phyloP scores from a whole-genome alignment of 1,139 yeast genomes.

The Ashbya aceris region DNA sequence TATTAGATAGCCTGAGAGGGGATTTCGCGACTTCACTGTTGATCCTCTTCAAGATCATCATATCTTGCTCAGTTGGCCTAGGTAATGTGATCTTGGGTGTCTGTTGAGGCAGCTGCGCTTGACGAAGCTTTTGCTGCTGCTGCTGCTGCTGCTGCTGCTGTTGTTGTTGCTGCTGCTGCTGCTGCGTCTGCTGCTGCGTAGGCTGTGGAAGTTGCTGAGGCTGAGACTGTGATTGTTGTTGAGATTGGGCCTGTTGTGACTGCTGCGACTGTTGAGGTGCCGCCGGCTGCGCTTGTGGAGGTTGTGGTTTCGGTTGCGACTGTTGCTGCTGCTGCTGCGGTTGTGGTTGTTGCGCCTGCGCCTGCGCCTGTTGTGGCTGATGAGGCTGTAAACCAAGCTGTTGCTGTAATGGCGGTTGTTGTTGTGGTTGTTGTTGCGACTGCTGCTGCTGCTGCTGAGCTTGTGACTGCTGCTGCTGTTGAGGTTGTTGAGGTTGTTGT shows the following conservation, averaged over 20 bases:
- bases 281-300: slow-evolving; percentile 8
- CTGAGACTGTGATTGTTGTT: slow-evolving; percentile 9
- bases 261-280: slow-evolving; percentile 6
- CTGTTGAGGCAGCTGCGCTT: slow-evolving; percentile 11
- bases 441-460: too few species aligned
- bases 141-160: slow-evolving; percentile 10
- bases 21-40: slow-evolving; percentile 61
- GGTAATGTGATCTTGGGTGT: slow-evolving; percentile 23
- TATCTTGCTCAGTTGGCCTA: slow-evolving; percentile 38
- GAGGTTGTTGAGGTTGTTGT: neutral
- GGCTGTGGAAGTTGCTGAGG: neutral
- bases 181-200: neutral
- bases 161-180: slow-evolving; percentile 1
- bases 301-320: slow-evolving; percentile 9
- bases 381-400: neutral
- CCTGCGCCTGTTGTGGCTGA: neutral
- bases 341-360: slow-evolving; percentile 3
- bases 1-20: slow-evolving; percentile 57
- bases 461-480: neutral
- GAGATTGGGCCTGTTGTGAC: slow-evolving; percentile 3
- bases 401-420: neutral
- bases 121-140: slow-evolving; percentile 8
- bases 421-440: too few species aligned
- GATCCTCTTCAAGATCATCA: slow-evolving; percentile 48
- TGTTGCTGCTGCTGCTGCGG: slow-evolving; percentile 6